Evolutionary conservation across 1,139 yeast genomes (phyloP).

Genomic region (Debaryomyces sp.): DNA sequence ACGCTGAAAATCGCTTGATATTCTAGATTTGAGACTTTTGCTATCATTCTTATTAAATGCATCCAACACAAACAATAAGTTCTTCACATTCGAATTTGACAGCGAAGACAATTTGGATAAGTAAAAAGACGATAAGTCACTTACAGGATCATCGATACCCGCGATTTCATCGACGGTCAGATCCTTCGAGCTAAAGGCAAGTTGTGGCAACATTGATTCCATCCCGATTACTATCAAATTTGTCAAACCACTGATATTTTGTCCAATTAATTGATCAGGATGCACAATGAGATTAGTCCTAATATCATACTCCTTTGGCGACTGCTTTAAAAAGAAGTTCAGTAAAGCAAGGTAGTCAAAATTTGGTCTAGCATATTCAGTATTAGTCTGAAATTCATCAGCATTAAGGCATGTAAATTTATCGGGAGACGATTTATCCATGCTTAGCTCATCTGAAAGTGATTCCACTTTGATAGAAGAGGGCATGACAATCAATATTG

Average conservation of each 20-base stretch:
- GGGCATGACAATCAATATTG: conserved; percentile 22
- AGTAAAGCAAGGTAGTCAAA: not conserved
- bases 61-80: conserved; percentile 18
- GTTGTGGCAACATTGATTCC: conserved; percentile 26
- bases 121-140: conserved; percentile 26
- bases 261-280: conserved; percentile 23
- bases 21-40: not conserved
- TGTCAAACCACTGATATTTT: conserved; percentile 14
- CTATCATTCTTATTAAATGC: conserved; percentile 8
- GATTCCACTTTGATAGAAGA: conserved; percentile 11
- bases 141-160: conserved; percentile 28
- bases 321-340: conserved; percentile 1
- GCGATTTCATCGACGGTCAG: conserved; percentile 11
- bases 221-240: conserved; percentile 26
- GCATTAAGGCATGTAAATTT: not conserved
- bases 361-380: not conserved
- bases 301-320: conserved; percentile 2
- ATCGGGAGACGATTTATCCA: not conserved
- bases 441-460: conserved; percentile 1
- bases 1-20: conserved; percentile 13
- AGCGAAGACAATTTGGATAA: conserved; percentile 18
- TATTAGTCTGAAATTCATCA: not conserved
- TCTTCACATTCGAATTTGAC: conserved; percentile 13
- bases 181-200: conserved; percentile 18
- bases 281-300: conserved; percentile 11